phyloP scores from a whole-genome alignment of 169 alveolate species.

The Eimeria mitis region DNA sequence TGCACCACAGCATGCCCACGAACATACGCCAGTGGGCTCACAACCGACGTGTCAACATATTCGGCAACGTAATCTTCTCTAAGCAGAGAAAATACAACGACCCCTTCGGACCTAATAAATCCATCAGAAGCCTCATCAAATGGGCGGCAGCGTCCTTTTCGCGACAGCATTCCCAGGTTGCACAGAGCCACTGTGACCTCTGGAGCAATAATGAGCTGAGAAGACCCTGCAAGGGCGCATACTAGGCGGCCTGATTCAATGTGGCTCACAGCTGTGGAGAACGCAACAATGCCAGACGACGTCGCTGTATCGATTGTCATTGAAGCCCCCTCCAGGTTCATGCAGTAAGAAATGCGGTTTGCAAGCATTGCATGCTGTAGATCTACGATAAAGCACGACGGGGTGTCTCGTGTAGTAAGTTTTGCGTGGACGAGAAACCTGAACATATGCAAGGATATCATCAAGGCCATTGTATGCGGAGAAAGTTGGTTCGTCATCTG shows the following conservation, averaged over 20 bases:
- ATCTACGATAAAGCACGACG: slow-evolving; percentile 56
- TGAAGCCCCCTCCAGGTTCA: slow-evolving; percentile 86
- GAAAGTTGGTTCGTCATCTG: neutral
- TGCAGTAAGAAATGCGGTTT: slow-evolving; percentile 84
- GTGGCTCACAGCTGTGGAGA: slow-evolving; percentile 81
- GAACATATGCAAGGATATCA: slow-evolving; percentile 22
- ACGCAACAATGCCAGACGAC: slow-evolving; percentile 86
- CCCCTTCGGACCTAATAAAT: slow-evolving; percentile 87
- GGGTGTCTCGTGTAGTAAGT: slow-evolving; percentile 9
- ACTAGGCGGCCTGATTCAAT: slow-evolving; percentile 67
- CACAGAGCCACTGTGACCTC: slow-evolving; percentile 85
- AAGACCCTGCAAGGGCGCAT: slow-evolving; percentile 87
- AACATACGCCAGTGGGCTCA: slow-evolving; percentile 81
- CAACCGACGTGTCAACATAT: slow-evolving; percentile 46
- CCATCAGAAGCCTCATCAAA: slow-evolving; percentile 89
- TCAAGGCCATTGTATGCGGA: neutral
- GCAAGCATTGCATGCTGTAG: slow-evolving; percentile 85
- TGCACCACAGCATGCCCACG: slow-evolving; percentile 86
- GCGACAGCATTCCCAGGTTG: slow-evolving; percentile 87
- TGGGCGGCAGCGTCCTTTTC: slow-evolving; percentile 83
- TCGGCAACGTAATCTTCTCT: slow-evolving; percentile 61
- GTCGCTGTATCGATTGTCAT: slow-evolving; percentile 87
- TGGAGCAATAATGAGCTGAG: slow-evolving; percentile 86
- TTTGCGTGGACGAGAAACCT: slow-evolving; percentile 65
- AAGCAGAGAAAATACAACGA: slow-evolving; percentile 76